Conservation (phyloP, 164 flowering plant species). For the Echeveria elegans region DNA sequence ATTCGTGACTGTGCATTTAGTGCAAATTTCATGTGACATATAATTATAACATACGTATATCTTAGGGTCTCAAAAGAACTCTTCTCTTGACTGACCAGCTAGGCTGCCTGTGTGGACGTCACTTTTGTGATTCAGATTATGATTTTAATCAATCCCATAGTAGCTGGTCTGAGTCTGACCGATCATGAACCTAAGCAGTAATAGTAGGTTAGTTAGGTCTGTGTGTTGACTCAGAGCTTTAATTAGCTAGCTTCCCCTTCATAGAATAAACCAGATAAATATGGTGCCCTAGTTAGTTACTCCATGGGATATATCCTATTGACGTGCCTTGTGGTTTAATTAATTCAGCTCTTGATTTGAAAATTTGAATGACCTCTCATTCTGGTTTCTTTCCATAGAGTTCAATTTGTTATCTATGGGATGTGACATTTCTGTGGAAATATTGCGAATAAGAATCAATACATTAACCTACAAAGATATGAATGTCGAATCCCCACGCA, state of each 20-base stretch:
- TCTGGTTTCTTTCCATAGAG: not conserved
- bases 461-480: not conserved
- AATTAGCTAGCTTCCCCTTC: too few relatives aligned
- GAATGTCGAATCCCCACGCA: not conserved
- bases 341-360: too few relatives aligned
- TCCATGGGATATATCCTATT: not conserved
- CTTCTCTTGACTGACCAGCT: too few relatives aligned
- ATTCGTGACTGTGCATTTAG: too few relatives aligned
- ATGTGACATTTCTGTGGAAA: not conserved
- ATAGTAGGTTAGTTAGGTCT: not conserved
- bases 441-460: not conserved
- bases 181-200: not conserved
- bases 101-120: not conserved
- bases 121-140: not conserved
- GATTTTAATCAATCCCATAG: not conserved
- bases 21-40: too few relatives aligned
- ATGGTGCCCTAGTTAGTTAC: not conserved
- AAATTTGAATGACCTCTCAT: too few relatives aligned
- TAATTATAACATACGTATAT: too few relatives aligned
- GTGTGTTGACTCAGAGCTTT: not conserved
- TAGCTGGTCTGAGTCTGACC: not conserved
- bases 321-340: not conserved
- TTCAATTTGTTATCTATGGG: not conserved
- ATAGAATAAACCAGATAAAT: not conserved
- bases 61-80: too few relatives aligned